Conservation (phyloP, 306 rosid species). For the Styphnolobium japonicum region DNA sequence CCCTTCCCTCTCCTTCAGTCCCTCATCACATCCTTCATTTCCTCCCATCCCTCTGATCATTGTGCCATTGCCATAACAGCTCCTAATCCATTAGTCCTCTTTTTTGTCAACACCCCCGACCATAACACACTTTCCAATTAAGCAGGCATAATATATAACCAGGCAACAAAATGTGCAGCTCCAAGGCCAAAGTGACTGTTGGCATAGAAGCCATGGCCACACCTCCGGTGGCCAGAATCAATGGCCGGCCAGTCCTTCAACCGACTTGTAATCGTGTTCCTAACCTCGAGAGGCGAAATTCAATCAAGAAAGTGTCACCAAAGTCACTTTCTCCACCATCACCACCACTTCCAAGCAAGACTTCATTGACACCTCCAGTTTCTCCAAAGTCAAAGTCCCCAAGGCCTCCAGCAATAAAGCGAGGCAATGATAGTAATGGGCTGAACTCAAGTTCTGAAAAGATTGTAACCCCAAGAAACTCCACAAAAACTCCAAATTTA, state of each 20-base stretch:
- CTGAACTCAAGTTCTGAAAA: slow-evolving; percentile 67
- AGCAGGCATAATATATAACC: not conserved
- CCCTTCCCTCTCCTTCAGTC: slow-evolving; percentile 40
- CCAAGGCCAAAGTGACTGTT: slow-evolving; percentile 61
- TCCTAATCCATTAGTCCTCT: not conserved
- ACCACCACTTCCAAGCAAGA: slow-evolving; percentile 32
- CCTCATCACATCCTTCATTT: slow-evolving; percentile 28
- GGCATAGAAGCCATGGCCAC: slow-evolving; percentile 42
- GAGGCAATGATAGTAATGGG: slow-evolving; percentile 63
- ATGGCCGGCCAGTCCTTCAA: slow-evolving; percentile 83
- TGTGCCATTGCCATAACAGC: slow-evolving; percentile 19
- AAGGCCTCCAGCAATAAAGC: slow-evolving; percentile 68
- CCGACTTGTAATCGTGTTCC: slow-evolving; percentile 83
- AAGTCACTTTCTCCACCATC: slow-evolving; percentile 44
- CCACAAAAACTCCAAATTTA: slow-evolving; percentile 45
- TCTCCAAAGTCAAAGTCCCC: slow-evolving; percentile 84
- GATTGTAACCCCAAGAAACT: slow-evolving; percentile 47
- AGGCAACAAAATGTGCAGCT: slow-evolving; percentile 59
- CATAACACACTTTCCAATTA: not conserved
- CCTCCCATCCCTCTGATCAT: not conserved
- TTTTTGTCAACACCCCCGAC: too few relatives aligned
- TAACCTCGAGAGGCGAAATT: slow-evolving; percentile 57
- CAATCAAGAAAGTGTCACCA: slow-evolving; percentile 58
- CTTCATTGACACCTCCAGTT: slow-evolving; percentile 53
- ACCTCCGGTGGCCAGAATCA: slow-evolving; percentile 53